Evolutionary conservation across 2,329 filamentous ascomycete genomes (phyloP), one percentile per base, ranked within the genome.

Genomic region (Coccinonectria pachysandricola): DNA sequence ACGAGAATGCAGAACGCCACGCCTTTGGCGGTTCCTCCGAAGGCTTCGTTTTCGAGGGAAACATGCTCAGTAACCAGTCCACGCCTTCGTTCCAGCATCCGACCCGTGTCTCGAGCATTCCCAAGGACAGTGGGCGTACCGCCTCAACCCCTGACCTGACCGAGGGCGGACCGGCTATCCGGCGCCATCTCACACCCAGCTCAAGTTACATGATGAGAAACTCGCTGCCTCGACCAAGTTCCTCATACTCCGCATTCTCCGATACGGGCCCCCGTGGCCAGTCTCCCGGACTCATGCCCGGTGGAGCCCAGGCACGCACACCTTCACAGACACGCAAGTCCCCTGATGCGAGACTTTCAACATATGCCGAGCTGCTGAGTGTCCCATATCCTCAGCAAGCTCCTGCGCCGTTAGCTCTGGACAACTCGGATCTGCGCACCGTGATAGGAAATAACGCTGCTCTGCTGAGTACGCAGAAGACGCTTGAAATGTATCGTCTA

Each of bases 401-500:
- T 3, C 69, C 71, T 4, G 65, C 74, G 57, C 53, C 84, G 57
- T 46, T 83, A 60, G 48, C 71, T 15, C 66, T 93, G 33, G 83
- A 92, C 54, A 95, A 96, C 49, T 75, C 80, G 8, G 71, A 80
- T 36, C 62, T 98, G 24, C 79, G 84, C 34, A 75, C 69, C 30
- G 77, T 73, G 10, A 77, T 98, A 13, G 91, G 91, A 22, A 80
- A 75, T 49, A 93, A 93, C 59, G 88, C 88, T 4, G 94, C 87
- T 12, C 67, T 98, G 8, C 70, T 98, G 15, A 87, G 85, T 47
- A 79, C 84, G 17, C 83, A 88, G 49, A 87, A 96, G 59, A 98
- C 91, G 2, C 71, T 98, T 24, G 87, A 96, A 29, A 95, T 96
- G 88, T 98, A 98, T 54, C 74, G 88, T 22, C 79, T 80, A 29